Evolutionary conservation across 2,329 filamentous ascomycete species (phyloP).

Genomic region (Cladophialophora psammophila): DNA sequence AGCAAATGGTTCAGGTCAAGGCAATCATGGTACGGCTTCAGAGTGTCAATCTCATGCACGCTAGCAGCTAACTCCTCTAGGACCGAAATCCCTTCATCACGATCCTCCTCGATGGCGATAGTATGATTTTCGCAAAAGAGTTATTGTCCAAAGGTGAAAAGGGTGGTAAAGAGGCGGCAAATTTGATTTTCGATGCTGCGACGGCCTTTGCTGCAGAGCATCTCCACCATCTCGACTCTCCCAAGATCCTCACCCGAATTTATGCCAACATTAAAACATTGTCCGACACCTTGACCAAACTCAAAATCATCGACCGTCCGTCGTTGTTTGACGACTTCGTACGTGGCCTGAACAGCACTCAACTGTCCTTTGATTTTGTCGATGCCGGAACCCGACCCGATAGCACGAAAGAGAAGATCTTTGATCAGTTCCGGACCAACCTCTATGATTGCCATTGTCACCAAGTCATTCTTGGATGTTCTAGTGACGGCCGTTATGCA

Average conservation of each 20-base stretch:
- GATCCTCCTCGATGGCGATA: slow-evolving; percentile 63
- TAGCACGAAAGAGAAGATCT: slow-evolving; percentile 57
- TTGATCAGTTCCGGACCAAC: slow-evolving; percentile 59
- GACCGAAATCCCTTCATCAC: slow-evolving; percentile 62
- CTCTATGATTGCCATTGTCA: slow-evolving; percentile 66
- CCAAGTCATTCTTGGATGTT: slow-evolving; percentile 67
- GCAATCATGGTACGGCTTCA: slow-evolving; percentile 53
- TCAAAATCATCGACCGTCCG: slow-evolving; percentile 54
- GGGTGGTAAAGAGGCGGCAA: slow-evolving; percentile 63
- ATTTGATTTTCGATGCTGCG: slow-evolving; percentile 54
- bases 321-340: slow-evolving; percentile 60
- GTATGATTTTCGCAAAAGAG: slow-evolving; percentile 62
- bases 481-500: slow-evolving; percentile 63
- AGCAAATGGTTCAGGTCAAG: slow-evolving; percentile 54
- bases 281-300: slow-evolving; percentile 56
- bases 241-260: slow-evolving; percentile 60
- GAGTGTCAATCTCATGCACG: neutral
- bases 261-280: slow-evolving; percentile 63
- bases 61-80: slow-evolving; percentile 42
- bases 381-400: slow-evolving; percentile 56
- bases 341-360: slow-evolving; percentile 62
- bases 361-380: slow-evolving; percentile 59
- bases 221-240: slow-evolving; percentile 51
- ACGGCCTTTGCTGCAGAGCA: slow-evolving; percentile 52
- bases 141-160: slow-evolving; percentile 58